phyloP scores from a whole-genome alignment of 2,329 filamentous ascomycete species.

The Aaosphaeria pasadenensis region DNA sequence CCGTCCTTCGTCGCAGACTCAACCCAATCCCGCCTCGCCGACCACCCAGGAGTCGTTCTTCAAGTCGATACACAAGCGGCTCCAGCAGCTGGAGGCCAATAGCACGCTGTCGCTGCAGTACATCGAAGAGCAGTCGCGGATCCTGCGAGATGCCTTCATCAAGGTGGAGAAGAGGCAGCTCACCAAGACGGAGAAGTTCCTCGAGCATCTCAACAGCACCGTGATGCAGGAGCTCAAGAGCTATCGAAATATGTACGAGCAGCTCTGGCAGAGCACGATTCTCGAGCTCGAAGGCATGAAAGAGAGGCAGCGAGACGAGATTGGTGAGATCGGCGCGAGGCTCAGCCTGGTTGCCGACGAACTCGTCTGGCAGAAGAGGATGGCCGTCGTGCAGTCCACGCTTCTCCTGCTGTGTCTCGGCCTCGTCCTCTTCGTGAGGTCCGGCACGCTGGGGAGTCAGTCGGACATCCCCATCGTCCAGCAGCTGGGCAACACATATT shows the following conservation, averaged over 20 bases:
- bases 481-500: constrained; percentile 39
- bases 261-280: constrained; percentile 94
- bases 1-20: constrained; percentile 39
- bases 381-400: constrained; percentile 88
- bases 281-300: constrained; percentile 87
- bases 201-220: constrained; percentile 82
- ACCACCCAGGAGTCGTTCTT: constrained; percentile 97
- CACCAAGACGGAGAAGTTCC: constrained; percentile 75
- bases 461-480: constrained; percentile 46
- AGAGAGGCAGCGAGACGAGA: constrained; percentile 78
- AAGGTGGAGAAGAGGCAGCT: constrained; percentile 86
- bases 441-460: constrained; percentile 31
- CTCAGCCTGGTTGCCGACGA: constrained; percentile 92
- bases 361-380: constrained; percentile 77
- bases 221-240: constrained; percentile 68
- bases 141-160: constrained; percentile 81
- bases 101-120: constrained; percentile 91
- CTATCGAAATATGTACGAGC: constrained; percentile 78
- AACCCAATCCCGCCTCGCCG: constrained; percentile 59
- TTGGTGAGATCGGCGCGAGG: constrained; percentile 74
- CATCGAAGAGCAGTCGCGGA: constrained; percentile 91
- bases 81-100: constrained; percentile 88
- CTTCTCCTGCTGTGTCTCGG: constrained; percentile 83
- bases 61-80: constrained; percentile 89
- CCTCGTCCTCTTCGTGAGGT: constrained; percentile 71